These are phyloP conservation scores for Delonix regia DNA, from an alignment of 306 rosid species.

Conservation along the genomic window DNA sequence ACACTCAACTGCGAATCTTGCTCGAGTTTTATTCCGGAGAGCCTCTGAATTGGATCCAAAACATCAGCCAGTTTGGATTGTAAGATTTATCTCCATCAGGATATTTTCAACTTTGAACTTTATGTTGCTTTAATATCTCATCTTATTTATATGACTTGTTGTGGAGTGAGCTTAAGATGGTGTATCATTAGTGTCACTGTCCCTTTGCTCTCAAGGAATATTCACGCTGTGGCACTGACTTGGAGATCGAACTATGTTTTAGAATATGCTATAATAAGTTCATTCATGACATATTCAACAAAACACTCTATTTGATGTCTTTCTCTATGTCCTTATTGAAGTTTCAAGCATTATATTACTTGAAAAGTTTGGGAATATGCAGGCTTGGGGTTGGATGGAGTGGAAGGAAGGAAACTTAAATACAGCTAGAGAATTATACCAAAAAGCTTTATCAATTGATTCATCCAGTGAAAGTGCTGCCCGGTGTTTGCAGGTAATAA, in stretches of 20 bases:
- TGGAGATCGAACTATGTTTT: constrained; percentile 4
- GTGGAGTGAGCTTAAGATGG: constrained; percentile 18
- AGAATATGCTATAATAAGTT: constrained; percentile 9
- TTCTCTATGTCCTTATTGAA: neutral
- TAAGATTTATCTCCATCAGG: constrained; percentile 45
- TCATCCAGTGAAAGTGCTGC: constrained; percentile 83
- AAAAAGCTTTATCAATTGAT: constrained; percentile 65
- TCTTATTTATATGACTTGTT: constrained; percentile 13
- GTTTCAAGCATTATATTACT: constrained; percentile 15
- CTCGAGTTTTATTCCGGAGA: constrained; percentile 80
- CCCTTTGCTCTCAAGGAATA: neutral
- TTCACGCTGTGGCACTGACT: constrained; percentile 1
- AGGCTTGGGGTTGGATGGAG: constrained; percentile 99
- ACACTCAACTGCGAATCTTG: constrained; percentile 75
- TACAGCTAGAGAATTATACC: constrained; percentile 81
- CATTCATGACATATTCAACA: neutral
- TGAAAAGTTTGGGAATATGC: constrained; percentile 37
- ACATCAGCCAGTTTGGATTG: constrained; percentile 98
- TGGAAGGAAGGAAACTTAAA: constrained; percentile 93
- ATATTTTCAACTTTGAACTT: constrained; percentile 22
- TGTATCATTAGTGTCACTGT: constrained; percentile 21
- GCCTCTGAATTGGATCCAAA: constrained; percentile 91
- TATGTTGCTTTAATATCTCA: constrained; percentile 6
- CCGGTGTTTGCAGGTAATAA: constrained; percentile 92
- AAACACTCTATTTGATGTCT: neutral